Percentiles rank a stretch among this genome's conserved stretches.
These are phyloP conservation scores for Blastocystis sp. DNA, from an alignment of 352 stramenopile genomes.

Conservation along the genomic window DNA sequence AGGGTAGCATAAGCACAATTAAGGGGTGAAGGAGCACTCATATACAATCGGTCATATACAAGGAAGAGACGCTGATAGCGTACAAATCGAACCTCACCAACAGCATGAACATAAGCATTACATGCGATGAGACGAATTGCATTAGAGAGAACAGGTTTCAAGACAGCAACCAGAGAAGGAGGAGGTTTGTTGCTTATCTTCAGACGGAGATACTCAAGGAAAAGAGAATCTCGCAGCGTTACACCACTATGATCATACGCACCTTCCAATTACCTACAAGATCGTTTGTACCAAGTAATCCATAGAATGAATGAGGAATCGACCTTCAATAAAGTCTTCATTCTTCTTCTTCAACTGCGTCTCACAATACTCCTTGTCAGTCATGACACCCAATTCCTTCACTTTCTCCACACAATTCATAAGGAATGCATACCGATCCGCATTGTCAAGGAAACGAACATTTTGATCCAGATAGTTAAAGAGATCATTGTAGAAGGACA, in stretches of 20 bases:
- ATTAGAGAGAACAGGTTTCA: background rate
- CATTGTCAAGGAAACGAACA: background rate
- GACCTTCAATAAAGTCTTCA: background rate
- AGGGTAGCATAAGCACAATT: background rate
- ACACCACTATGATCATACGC: background rate
- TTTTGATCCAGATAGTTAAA: background rate
- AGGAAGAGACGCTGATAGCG: background rate
- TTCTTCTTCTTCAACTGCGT: background rate
- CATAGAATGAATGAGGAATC: background rate
- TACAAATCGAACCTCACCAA: conserved; percentile 12
- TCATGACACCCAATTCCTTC: background rate
- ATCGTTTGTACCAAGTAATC: background rate
- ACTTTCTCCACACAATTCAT: background rate
- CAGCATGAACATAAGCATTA: background rate
- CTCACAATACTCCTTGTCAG: background rate
- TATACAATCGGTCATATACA: background rate
- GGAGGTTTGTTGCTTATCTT: background rate
- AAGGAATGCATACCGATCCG: background rate
- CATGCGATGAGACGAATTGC: background rate
- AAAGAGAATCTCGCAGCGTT: background rate
- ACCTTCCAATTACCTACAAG: background rate
- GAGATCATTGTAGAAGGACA: background rate
- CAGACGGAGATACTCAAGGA: background rate
- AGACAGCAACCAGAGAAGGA: background rate
- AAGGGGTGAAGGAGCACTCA: background rate